Evolutionary conservation across 129 eudicot species (phyloP).

Genomic region (Gnaphalium uliginosum): DNA sequence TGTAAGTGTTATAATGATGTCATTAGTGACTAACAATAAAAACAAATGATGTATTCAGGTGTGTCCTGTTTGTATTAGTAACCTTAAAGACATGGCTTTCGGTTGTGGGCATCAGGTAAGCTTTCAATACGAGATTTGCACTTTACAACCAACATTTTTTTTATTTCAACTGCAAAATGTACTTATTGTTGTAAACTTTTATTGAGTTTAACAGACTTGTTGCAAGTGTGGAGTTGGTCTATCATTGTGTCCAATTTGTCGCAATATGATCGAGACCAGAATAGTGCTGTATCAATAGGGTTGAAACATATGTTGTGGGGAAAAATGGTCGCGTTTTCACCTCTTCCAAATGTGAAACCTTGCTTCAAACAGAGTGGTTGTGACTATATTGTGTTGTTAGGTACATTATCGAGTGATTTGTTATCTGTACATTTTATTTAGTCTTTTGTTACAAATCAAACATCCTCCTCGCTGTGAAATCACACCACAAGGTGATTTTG

Average conservation of each 20-base stretch:
- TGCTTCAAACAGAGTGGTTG: background rate
- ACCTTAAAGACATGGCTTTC: slow-evolving; percentile 63
- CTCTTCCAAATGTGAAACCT: background rate
- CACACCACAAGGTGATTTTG: background rate
- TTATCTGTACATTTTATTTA: background rate
- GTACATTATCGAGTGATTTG: background rate
- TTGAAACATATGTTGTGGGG: background rate
- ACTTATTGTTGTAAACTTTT: background rate
- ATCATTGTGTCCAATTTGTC: slow-evolving; percentile 53
- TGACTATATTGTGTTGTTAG: background rate
- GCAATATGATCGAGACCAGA: slow-evolving; percentile 45
- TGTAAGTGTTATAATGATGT: background rate
- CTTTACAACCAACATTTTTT: background rate
- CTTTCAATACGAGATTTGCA: background rate
- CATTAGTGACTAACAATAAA: background rate
- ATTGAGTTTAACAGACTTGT: slow-evolving; percentile 48
- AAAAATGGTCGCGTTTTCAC: background rate
- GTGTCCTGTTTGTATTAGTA: slow-evolving; percentile 54
- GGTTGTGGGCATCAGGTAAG: slow-evolving; percentile 82
- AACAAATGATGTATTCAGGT: slow-evolving; percentile 32
- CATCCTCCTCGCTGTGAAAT: background rate
- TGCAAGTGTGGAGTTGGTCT: slow-evolving; percentile 5
- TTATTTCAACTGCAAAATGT: background rate
- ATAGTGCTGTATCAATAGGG: slow-evolving; percentile 40
- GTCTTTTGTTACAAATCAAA: background rate